Conservation (phyloP, 1,284 basidiomycete species). For the Xerocomus amazonicus region DNA sequence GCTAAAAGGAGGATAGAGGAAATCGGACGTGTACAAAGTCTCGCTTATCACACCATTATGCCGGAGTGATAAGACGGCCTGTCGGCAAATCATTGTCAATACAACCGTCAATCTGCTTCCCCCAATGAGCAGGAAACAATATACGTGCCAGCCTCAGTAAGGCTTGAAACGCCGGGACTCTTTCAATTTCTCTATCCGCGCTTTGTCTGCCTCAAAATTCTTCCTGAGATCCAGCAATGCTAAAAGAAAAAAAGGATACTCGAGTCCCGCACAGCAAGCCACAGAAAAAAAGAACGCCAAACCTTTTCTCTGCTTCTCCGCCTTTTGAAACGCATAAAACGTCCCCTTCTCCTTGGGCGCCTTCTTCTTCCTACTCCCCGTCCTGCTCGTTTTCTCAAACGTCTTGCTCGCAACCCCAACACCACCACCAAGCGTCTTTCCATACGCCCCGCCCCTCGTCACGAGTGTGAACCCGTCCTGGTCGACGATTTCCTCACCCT, state of each 20-base stretch:
- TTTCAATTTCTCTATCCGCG: slow-evolving; percentile 81
- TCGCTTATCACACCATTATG: too few species aligned
- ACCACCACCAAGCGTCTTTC: slow-evolving; percentile 78
- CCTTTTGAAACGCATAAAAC: slow-evolving; percentile 87
- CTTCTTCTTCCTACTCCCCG: slow-evolving; percentile 55
- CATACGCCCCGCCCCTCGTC: slow-evolving; percentile 82
- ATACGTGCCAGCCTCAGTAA: slow-evolving; percentile 48
- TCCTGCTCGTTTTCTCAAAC: slow-evolving; percentile 62
- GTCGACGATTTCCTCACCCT: slow-evolving; percentile 83
- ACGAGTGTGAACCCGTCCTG: slow-evolving; percentile 92
- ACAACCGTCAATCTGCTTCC: too few species aligned
- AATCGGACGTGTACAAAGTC: too few species aligned
- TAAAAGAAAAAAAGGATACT: slow-evolving; percentile 1
- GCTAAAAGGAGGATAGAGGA: not conserved
- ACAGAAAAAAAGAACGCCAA: slow-evolving; percentile 22
- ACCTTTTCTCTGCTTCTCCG: slow-evolving; percentile 85
- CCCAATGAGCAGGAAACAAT: not conserved
- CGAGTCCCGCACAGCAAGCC: not conserved
- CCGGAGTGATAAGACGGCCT: too few species aligned
- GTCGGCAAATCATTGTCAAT: too few species aligned
- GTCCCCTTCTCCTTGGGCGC: slow-evolving; percentile 67
- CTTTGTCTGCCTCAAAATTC: slow-evolving; percentile 84
- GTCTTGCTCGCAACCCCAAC: slow-evolving; percentile 73
- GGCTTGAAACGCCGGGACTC: slow-evolving; percentile 79
- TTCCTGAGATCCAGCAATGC: slow-evolving; percentile 68